Base-by-base conservation (phyloP, 163 green algal species). In the Scenedesmus sp. region DNA sequence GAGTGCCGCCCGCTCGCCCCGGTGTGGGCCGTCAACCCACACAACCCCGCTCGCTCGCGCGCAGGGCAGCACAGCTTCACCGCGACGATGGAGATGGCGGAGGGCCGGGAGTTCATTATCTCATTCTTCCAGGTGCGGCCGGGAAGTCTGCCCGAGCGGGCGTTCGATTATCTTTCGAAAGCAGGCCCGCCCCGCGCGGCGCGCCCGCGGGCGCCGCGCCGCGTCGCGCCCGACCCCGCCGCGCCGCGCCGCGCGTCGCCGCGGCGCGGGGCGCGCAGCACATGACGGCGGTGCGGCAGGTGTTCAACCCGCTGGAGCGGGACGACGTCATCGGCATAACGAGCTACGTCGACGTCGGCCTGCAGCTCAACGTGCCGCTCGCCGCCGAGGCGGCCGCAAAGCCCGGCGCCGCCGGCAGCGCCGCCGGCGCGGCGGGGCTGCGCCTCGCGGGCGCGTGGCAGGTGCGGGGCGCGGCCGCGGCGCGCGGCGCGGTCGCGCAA, bases 291-390 rank as follows among this genome's bases (percentile, higher is more conserved):
- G 81, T 88, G 75, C 88, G 92, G n/a, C 85, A 85, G 15, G 86
- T 93, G 51, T 81, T 88, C 50, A 97, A 97, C 81, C 92, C 92
- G 0, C 74, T 95, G 17, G 93, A 97, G 75, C 75, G 87, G 13
- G 57, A 78, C 10, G 80, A 89, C 33, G 89, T 96, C n/a, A 91
- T 95, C 24, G 93, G 91, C 47, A 95, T 97, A 76, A 94, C 90
- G 44, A 96, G 95, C 80, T 96, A 96, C 81, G 39, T 97, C 0
- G 87, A 97, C 78, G 24, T 96, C 2, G 92, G 89, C n/a, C 65
- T 93, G 26, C 82, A 90, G 74, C 78, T 86, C 17, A n/a, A 63
- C 18, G 42, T 86, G 39, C 81, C 84, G 28, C 56, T 89, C 48
- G 62, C 39, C 39, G 39, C 7, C 39, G 10, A 47, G 39, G 39